Evolutionary conservation across 331 rosid species (phyloP), one percentile per base, ranked within the genome.

Genomic region (Rhamnella rubrinervis): DNA sequence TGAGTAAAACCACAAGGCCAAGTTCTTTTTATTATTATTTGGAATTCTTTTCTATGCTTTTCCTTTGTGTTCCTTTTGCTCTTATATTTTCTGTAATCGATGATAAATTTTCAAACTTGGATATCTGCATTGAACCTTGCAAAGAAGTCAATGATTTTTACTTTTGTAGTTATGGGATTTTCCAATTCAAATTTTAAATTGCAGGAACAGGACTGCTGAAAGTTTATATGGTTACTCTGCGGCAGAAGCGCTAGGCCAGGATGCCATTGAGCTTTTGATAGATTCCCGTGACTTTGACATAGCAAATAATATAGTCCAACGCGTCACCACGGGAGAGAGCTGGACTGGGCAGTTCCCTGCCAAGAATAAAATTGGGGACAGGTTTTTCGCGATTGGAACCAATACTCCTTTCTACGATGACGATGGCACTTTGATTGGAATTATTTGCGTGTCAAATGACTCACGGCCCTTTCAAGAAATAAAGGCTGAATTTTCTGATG

Each of bases 181-280:
- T 20, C 62, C 20, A n/a, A 51, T 71, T 70, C 19, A 60, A 37
- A 65, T 40, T 23, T 67, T 61, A 62, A 61, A 38, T 70, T 74
- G 84, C 91, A 95, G 99, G 99, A 95, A 95, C 83, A 92, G 80
- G 75, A 79, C 88, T 72, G 99, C 99, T 56, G 96, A 95, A 79
- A 81, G 76, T 62, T 68, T 89, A 15, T 95, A 85, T 73, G 96
- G 99, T 66, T 87, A 86, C 90, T 65, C 93, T 31, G 90, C 87
- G 10, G 96, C 78, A 28, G 99, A 95, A 82, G 96, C 95, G 68
- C 78, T 91, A 39, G 96, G 96, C 19, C 82, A 81, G 71, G 88
- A 85, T 65, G 88, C 84, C 63, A 37, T 86, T 67, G 89, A 79
- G 67, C 84, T 95, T 65, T 77, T 95, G 26, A 79, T 77, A 23